Conservation (phyloP, 345 rosid genomes). For the Brassica cretica region DNA sequence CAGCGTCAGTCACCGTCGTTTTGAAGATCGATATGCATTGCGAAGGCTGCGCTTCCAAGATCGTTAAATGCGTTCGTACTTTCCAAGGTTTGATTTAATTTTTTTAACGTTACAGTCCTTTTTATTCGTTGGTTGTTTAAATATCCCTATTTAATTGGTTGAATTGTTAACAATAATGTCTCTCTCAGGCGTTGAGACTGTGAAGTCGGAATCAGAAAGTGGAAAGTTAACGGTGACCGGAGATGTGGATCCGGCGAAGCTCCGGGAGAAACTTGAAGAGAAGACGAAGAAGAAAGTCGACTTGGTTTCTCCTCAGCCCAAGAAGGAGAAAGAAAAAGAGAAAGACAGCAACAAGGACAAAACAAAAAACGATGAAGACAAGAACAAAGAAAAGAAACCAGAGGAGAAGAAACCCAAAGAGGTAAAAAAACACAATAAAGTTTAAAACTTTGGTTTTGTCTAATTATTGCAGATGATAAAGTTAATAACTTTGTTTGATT, state of each 20-base stretch:
- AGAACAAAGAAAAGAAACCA: slow-evolving; percentile 41
- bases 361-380: slow-evolving; percentile 42
- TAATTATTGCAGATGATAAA: not conserved
- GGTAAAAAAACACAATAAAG: not conserved
- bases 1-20: slow-evolving; percentile 45
- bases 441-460: not conserved
- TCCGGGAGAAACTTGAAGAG: slow-evolving; percentile 47
- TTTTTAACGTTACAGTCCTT: slow-evolving; percentile 21
- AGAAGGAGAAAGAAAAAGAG: slow-evolving; percentile 45
- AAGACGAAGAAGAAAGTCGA: slow-evolving; percentile 59
- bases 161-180: not conserved
- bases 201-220: slow-evolving; percentile 50
- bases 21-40: slow-evolving; percentile 84
- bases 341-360: slow-evolving; percentile 32
- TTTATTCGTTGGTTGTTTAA: not conserved
- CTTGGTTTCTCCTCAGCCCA: slow-evolving; percentile 48
- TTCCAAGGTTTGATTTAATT: slow-evolving; percentile 48
- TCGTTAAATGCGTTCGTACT: slow-evolving; percentile 48
- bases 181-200: slow-evolving; percentile 67
- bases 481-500: not conserved
- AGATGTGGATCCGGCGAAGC: slow-evolving; percentile 58
- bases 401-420: slow-evolving; percentile 47
- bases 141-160: not conserved
- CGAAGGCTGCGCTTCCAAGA: slow-evolving; percentile 69
- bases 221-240: slow-evolving; percentile 78